phyloP scores from a whole-genome alignment of 2,329 filamentous ascomycete species.

The Colletotrichum sp. region DNA sequence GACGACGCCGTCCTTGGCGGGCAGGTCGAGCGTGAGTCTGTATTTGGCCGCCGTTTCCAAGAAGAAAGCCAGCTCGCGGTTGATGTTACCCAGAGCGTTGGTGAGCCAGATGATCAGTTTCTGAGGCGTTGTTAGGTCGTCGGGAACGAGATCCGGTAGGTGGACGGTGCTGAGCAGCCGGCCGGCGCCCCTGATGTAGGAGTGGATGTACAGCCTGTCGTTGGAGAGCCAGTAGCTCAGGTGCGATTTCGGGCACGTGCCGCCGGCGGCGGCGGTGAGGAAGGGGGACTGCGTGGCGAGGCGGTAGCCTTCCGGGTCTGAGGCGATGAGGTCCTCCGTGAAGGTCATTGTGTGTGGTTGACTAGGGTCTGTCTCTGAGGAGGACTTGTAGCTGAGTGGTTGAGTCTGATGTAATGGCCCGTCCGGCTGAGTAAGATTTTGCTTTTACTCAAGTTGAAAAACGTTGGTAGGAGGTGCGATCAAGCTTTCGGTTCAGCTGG shows the following conservation, averaged over 20 bases:
- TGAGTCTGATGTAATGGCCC: background rate
- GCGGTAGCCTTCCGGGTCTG: constrained; percentile 49
- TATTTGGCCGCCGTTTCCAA: constrained; percentile 61
- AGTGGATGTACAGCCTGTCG: constrained; percentile 73
- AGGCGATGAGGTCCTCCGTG: constrained; percentile 61
- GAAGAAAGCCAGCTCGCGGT: constrained; percentile 72
- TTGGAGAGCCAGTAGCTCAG: constrained; percentile 74
- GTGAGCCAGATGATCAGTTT: constrained; percentile 67
- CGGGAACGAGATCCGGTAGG: constrained; percentile 42
- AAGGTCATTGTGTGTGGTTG: constrained; percentile 33
- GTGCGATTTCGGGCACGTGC: constrained; percentile 58
- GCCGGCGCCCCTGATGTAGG: constrained; percentile 72
- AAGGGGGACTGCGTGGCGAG: constrained; percentile 71
- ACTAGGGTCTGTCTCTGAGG: fast-evolving
- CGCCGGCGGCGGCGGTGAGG: constrained; percentile 67
- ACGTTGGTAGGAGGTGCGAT: background rate
- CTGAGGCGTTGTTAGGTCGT: constrained; percentile 44
- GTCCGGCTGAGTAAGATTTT: background rate
- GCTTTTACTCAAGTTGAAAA: background rate
- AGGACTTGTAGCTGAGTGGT: background rate
- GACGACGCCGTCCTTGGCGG: constrained; percentile 24
- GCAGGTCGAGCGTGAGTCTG: constrained; percentile 53
- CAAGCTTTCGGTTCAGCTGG: background rate
- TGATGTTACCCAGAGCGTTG: constrained; percentile 69
- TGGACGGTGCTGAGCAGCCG: constrained; percentile 66